Evolutionary conservation across 108 stramenopile species (phyloP).

Genomic region (Pelagomonas calceolata): DNA sequence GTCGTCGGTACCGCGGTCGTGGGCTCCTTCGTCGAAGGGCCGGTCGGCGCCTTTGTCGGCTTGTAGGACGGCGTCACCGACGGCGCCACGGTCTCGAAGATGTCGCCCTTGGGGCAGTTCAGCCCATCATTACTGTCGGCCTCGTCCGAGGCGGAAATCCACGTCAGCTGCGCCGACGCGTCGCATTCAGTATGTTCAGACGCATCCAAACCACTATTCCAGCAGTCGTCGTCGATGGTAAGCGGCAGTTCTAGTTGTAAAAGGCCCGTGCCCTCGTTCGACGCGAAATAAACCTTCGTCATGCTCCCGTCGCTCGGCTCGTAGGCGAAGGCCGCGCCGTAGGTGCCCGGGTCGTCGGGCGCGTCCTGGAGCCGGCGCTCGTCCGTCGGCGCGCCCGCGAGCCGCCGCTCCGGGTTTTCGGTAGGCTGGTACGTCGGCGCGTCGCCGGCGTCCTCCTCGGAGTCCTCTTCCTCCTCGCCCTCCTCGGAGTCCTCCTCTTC

Average conservation of each 20-base stretch:
- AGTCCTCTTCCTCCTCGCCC: too few relatives aligned
- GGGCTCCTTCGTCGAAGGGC: neutral
- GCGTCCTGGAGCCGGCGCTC: too few relatives aligned
- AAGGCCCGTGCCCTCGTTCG: neutral
- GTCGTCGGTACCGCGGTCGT: neutral
- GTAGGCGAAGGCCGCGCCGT: neutral
- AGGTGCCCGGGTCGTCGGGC: too few relatives aligned
- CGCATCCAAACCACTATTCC: neutral
- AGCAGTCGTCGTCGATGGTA: neutral
- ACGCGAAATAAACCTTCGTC: neutral
- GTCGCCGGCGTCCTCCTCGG: neutral
- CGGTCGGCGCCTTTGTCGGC: neutral
- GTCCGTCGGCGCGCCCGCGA: too few relatives aligned
- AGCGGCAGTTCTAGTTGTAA: neutral
- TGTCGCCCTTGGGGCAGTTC: conserved; percentile 1
- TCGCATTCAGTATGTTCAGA: neutral
- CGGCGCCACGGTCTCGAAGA: neutral
- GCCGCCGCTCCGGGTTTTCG: too few relatives aligned
- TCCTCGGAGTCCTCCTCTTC: too few relatives aligned
- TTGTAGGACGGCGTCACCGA: too few relatives aligned
- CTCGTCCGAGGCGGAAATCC: neutral
- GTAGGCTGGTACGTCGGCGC: neutral
- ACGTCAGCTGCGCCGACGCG: neutral
- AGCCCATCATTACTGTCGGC: neutral
- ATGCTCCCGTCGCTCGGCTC: neutral